A percentile compares a stretch with the other conserved stretches of the same genome.
Conservation (phyloP, 495 filamentous ascomycete species). For the Amniculicola lignicola region DNA sequence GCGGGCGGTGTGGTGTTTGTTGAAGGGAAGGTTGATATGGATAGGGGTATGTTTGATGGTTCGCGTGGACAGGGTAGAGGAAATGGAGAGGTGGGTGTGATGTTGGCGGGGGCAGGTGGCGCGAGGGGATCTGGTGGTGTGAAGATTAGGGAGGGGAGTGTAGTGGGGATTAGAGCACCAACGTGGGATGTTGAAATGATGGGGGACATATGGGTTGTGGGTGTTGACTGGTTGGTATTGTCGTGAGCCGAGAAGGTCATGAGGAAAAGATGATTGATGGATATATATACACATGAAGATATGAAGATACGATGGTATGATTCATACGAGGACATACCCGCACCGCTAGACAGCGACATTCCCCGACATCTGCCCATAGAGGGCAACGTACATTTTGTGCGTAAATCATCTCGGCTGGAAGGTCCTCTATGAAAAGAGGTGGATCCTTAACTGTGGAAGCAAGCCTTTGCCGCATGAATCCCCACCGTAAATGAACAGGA, state of each 20-base stretch:
- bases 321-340: too few species aligned
- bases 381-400: too few species aligned
- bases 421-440: too few species aligned
- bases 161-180: conserved; percentile 37
- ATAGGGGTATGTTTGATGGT: conserved; percentile 4
- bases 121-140: not conserved
- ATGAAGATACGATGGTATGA: conserved; percentile 10
- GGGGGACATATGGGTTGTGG: conserved; percentile 35
- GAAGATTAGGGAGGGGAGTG: conserved; percentile 21
- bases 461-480: too few species aligned
- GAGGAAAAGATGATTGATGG: too few species aligned
- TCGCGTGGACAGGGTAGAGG: conserved; percentile 7
- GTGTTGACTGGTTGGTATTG: conserved; percentile 38
- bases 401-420: too few species aligned
- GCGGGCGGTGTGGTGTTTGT: conserved; percentile 24
- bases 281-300: too few species aligned
- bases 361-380: too few species aligned
- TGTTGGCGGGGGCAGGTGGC: conserved; percentile 20
- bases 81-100: conserved; percentile 5
- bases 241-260: too few species aligned
- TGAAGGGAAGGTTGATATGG: conserved; percentile 2
- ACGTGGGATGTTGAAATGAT: conserved; percentile 37
- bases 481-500: too few species aligned
- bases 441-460: too few species aligned
- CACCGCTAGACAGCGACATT: too few species aligned